Base-by-base conservation (phyloP, 139 green algal species). In the Ettlia oleoabundans region DNA sequence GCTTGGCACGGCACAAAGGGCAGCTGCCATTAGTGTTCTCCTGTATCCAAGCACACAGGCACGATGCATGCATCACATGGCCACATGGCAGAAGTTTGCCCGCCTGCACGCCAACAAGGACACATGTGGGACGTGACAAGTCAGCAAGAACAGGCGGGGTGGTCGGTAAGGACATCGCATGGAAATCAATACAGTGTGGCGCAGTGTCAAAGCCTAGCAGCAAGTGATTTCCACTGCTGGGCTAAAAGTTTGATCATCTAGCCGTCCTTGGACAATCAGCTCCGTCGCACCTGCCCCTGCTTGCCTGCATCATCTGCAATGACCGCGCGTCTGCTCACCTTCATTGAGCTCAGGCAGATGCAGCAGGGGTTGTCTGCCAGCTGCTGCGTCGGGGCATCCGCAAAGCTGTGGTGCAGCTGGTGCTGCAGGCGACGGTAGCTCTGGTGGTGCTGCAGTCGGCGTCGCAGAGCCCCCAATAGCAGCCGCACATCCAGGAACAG, bases 11-110 rank as follows among this genome's bases (percentile, higher is more conserved):
- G 89, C 96, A 99, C 0, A 94, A 97, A 22, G 95, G 95, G 88
- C 95, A 98, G 82, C 92, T 97, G 78, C 69, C 63, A 21, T 18
- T 21, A 38, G 53, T 24, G 42, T 32, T 61, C 87, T 98, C 95
- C 87, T 99, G 95, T 62, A 99, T 85, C 97, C 97, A 99, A 4
- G 94, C 97, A 82, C 93, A 89, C n/a, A 99, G 89, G 91, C 97
- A 99, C 78, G 95, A 89, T 65, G 96, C 30, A 81, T 99, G 97
- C 87, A 99, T 98, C 28, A 97, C 89, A 79, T 99, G 97, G 28
- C 90, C 88, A 83, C 97, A 99, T 40, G 89, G 85, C 63, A 99
- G 92, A 84, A 95, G 95, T 89, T 99, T 99, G 86, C 95, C 95
- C 42, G 61, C 33, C 72, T 85, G 71, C 80, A 40, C 26, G 18